phyloP scores from a whole-genome alignment of 345 rosid species.

The Linum usitatissimum region DNA sequence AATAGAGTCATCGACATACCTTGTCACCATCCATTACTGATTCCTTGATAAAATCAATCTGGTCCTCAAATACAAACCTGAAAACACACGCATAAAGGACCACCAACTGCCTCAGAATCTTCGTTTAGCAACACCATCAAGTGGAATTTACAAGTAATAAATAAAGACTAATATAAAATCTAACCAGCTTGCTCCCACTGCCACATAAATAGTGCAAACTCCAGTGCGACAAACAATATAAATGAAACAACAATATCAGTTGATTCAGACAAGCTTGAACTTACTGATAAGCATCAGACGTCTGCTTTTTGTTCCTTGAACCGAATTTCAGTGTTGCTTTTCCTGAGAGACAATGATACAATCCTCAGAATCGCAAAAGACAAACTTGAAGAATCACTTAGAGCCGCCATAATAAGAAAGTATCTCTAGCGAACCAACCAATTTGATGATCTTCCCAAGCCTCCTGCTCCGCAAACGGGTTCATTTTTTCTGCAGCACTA shows the following conservation, averaged over 20 bases:
- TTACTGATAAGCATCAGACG: conserved; percentile 69
- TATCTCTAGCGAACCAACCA: conserved; percentile 32
- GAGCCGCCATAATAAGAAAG: conserved; percentile 1
- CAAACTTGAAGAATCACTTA: background rate
- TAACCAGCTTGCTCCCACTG: background rate
- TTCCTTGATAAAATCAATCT: conserved; percentile 81
- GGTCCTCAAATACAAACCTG: conserved; percentile 92
- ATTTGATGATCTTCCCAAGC: conserved; percentile 99
- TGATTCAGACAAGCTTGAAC: conserved; percentile 11
- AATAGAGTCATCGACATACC: conserved; percentile 29
- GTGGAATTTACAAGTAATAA: too few relatives aligned
- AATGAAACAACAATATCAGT: background rate
- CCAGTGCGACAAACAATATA: background rate
- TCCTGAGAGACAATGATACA: conserved; percentile 37
- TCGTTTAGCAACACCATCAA: background rate
- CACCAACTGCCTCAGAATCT: background rate
- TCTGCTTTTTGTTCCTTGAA: conserved; percentile 60
- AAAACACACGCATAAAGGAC: background rate
- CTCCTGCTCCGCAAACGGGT: conserved; percentile 98
- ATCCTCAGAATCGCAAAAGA: conserved; percentile 10
- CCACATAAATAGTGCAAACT: background rate
- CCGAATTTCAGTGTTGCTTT: conserved; percentile 76
- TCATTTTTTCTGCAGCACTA: conserved; percentile 71
- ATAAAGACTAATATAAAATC: too few relatives aligned
- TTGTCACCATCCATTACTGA: conserved; percentile 78